Base-by-base conservation (phyloP, 768 basidiomycete genomes). In the Coprinopsis marcescibilis region DNA sequence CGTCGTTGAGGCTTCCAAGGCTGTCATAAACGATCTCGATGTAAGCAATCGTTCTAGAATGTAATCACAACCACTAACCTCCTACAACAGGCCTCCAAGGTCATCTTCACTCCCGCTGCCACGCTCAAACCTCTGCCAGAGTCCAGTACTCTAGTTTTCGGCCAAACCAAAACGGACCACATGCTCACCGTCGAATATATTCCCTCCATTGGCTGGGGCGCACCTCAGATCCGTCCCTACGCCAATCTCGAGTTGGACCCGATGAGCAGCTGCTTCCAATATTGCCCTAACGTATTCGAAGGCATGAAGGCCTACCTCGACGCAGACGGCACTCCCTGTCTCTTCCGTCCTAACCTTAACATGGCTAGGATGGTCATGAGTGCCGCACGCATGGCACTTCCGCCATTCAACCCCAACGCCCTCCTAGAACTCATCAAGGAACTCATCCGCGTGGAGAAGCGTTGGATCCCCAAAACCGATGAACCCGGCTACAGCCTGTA, bases 391-490 rank as follows among this genome's bases (percentile, higher is more conserved):
- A 71, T 89, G 38, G 85, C 86, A 0, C 68, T 90, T 13, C 89
- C 88, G 85, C 72, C 76, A 13, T 95, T 96, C 64, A 70, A 89
- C 57, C 75, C 78, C 3, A 71, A 80, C 27, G 80, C 77, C 3
- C 69, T 94, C 20, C 68, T 84, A 1, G 70, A 75, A 39, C 76
- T 91, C 52, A 84, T 97, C 59, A 83, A 85, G 62, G 75, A 76
- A 39, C 76, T 97, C 49, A 80, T 88, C 40, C 45, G 60, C 33
- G 52, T 85, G 37, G 93, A 97, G 35, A 63, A 70, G n/a, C 77
- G 83, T 10, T 96, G 93, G 92, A 89, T 96, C 25, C 93, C 92
- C 2, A 65, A 69, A 1, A n/a, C n/a, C n/a, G n/a, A n/a, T n/a
- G 62, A 69, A 11, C 71, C 78, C 1, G 91, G 85, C 12, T 80